Percentiles rank a stretch among this genome's conserved stretches.
Conservation (phyloP, 768 basidiomycete genomes). For the Lactarius sanguifluus region DNA sequence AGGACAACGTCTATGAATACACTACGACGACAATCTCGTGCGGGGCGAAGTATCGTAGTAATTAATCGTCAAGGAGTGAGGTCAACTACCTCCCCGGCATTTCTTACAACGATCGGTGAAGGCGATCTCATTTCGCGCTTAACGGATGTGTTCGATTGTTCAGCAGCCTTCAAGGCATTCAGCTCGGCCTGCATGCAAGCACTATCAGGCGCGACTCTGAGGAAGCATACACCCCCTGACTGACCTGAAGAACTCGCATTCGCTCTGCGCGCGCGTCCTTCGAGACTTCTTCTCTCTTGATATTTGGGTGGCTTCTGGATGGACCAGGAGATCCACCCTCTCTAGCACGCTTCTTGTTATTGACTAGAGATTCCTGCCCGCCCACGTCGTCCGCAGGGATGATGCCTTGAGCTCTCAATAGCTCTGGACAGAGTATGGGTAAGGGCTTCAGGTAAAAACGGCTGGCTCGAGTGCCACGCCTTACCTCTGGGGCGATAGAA, state of each 20-base stretch:
- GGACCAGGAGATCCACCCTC: constrained; percentile 11
- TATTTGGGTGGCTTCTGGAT: background rate
- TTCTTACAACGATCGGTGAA: too few species aligned
- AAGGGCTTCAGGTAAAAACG: background rate
- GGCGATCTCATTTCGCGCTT: too few species aligned
- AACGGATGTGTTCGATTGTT: too few species aligned
- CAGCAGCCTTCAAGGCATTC: background rate
- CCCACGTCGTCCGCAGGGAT: background rate
- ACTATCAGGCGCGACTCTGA: background rate
- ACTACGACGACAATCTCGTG: constrained; percentile 75
- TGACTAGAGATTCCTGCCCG: background rate
- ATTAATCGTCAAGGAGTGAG: too few species aligned
- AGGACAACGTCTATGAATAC: constrained; percentile 90
- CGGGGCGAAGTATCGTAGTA: constrained; percentile 42
- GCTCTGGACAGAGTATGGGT: constrained; percentile 5
- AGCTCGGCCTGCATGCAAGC: constrained; percentile 12
- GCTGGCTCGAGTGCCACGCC: too few species aligned
- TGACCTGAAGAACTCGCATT: constrained; percentile 18
- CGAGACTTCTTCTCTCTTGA: constrained; percentile 6
- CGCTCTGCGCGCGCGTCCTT: background rate
- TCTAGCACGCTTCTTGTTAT: constrained; percentile 13
- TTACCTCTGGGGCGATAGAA: constrained; percentile 17
- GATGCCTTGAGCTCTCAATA: constrained; percentile 22
- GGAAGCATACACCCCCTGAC: background rate
- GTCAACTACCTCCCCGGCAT: too few species aligned